phyloP scores from a whole-genome alignment of 2,329 filamentous ascomycete species.

The Aspergillus terreus region DNA sequence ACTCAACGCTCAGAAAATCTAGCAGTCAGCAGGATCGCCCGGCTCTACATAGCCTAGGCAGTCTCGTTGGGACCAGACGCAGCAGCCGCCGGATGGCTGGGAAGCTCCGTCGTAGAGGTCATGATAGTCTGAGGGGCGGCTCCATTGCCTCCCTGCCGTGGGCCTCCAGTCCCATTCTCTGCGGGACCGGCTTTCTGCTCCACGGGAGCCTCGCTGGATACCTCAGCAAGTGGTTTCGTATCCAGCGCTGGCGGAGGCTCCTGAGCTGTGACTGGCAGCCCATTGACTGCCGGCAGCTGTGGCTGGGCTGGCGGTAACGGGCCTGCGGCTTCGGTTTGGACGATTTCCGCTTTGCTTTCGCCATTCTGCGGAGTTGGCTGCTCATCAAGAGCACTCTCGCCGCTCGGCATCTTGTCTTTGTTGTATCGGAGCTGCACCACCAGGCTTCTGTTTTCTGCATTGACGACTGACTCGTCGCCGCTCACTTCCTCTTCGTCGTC shows the following conservation, averaged over 20 bases:
- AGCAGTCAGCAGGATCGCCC: not conserved
- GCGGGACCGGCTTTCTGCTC: not conserved
- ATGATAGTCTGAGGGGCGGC: not conserved
- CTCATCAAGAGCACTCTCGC: slow-evolving; percentile 14
- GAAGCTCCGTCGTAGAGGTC: not conserved
- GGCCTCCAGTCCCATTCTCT: slow-evolving; percentile 2
- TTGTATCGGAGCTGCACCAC: slow-evolving; percentile 66
- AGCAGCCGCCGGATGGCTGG: not conserved
- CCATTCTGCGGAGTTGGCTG: slow-evolving; percentile 9
- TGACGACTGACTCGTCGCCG: slow-evolving; percentile 44
- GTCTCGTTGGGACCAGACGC: not conserved
- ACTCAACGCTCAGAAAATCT: slow-evolving; percentile 6
- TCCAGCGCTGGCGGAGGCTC: not conserved
- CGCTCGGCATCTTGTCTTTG: slow-evolving; percentile 24
- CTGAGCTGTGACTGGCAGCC: not conserved
- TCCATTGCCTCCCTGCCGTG: not conserved
- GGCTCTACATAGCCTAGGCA: not conserved
- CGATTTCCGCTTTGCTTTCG: slow-evolving; percentile 10
- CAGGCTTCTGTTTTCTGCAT: slow-evolving; percentile 57
- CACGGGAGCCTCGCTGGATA: not conserved
- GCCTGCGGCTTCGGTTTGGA: slow-evolving; percentile 2
- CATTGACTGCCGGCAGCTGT: not conserved
- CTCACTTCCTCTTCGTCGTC: slow-evolving; percentile 43
- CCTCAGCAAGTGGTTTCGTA: not conserved
- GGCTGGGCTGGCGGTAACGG: slow-evolving; percentile 3